A percentile compares a stretch with the other conserved stretches of the same genome.
phyloP scores from a whole-genome alignment of 371 early-diverging fungal genomes.

The Rhizopus arrhizus region DNA sequence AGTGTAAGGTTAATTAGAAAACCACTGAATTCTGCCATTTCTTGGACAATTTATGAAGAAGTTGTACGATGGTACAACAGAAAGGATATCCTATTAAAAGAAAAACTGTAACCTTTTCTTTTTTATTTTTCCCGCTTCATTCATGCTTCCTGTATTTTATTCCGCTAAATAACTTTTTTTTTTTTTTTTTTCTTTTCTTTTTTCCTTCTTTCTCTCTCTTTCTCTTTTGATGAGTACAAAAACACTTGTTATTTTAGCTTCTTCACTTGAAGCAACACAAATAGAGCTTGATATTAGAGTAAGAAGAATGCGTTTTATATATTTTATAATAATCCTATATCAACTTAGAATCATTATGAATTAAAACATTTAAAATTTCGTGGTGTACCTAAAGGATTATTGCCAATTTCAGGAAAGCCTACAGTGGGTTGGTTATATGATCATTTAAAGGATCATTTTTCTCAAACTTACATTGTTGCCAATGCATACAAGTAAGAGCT shows the following conservation, averaged over 20 bases:
- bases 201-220: conserved; percentile 1
- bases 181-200: conserved; percentile 1
- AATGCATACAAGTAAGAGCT: conserved; percentile 53
- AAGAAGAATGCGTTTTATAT: neutral
- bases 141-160: neutral
- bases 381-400: conserved; percentile 44
- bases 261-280: conserved; percentile 15
- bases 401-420: conserved; percentile 50
- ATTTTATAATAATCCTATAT: no score
- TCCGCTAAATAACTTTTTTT: neutral
- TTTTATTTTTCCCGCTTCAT: neutral
- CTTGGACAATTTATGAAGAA: conserved; percentile 94
- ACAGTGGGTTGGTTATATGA: conserved; percentile 48
- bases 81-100: conserved; percentile 23
- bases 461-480: conserved; percentile 38
- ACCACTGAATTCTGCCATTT: conserved; percentile 85
- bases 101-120: conserved; percentile 14
- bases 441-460: conserved; percentile 21
- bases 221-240: conserved; percentile 8
- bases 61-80: conserved; percentile 53
- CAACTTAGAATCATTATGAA: conserved; percentile 18
- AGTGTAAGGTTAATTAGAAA: conserved; percentile 85
- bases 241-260: conserved; percentile 24
- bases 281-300: conserved; percentile 25
- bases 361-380: conserved; percentile 27